A percentile compares a stretch with the other conserved stretches of the same genome.
Conservation (phyloP, 2,329 filamentous ascomycete genomes). For the Calonectria crousiana region DNA sequence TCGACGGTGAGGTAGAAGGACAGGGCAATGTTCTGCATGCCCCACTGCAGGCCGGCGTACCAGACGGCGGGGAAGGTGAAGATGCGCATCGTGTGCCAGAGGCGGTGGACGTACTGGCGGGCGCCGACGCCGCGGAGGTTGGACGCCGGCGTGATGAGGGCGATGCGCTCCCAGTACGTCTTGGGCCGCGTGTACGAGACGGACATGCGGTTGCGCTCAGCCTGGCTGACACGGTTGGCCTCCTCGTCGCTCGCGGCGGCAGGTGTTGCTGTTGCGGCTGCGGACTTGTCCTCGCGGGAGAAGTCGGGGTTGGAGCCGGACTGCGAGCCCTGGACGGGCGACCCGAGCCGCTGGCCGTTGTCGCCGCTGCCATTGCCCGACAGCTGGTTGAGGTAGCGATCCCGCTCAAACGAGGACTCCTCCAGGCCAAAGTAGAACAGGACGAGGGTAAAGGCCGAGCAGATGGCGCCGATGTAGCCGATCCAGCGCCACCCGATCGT, state of each 20-base stretch:
- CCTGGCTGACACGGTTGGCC: conserved; percentile 27
- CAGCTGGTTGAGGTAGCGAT: conserved; percentile 48
- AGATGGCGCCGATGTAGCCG: conserved; percentile 63
- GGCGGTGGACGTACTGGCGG: conserved; percentile 64
- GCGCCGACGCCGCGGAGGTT: conserved; percentile 66
- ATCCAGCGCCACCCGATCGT: conserved; percentile 68
- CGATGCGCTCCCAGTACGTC: conserved; percentile 67
- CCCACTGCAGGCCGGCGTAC: conserved; percentile 70
- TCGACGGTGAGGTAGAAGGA: conserved; percentile 70
- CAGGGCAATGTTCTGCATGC: conserved; percentile 70
- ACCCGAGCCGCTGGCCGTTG: not conserved
- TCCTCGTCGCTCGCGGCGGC: conserved; percentile 23
- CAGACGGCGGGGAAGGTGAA: conserved; percentile 70
- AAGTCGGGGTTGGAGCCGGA: not conserved
- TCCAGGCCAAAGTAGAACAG: conserved; percentile 65
- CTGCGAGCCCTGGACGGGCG: not conserved
- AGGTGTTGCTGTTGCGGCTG: conserved; percentile 28
- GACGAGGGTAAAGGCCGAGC: conserved; percentile 59
- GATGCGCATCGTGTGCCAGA: conserved; percentile 67
- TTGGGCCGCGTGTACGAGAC: conserved; percentile 51
- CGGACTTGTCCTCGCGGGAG: conserved; percentile 4
- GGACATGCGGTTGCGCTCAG: conserved; percentile 38
- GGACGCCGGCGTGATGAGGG: conserved; percentile 66
- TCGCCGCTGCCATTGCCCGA: not conserved
- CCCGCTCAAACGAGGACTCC: conserved; percentile 63